Evolutionary conservation across 2,329 filamentous ascomycete genomes (phyloP), one percentile per base, ranked within the genome.

Genomic region (Aspergillus flavus): DNA sequence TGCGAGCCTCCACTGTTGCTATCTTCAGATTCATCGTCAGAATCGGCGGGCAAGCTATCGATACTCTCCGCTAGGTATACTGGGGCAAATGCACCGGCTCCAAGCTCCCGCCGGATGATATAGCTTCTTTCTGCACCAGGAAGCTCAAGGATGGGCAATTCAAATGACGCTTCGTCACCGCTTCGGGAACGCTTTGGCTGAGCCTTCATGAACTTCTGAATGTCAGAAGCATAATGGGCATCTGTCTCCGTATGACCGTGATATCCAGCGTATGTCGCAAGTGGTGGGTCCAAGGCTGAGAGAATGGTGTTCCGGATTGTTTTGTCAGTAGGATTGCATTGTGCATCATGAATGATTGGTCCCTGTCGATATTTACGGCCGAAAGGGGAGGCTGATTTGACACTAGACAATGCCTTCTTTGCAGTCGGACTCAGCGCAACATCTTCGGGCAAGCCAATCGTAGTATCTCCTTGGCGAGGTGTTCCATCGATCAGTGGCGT

Each of bases 251-350:
- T 84, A 72, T 93, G 89, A 64, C 95, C 90, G 74, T 89, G 88
- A 75, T 94, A 98, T 10, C 93, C 94, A 9, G 88, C 78, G 73
- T 95, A 97, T 0, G 89, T 87, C 34, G 80, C 84, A 4, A 98
- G 80, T 0, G 91, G 86, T 4, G 94, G 92, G 52, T 91, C 86
- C 61, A 92, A 84, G 26, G 90, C 88, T 12, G 86, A 83, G 5
- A 98, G 80, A 54, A 99, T 96, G 62, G 88, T 87, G 19, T 88
- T 82, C 9, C 92, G 89, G 41, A 97, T 83, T 2, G 80, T 79
- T n/a, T 89, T 88, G 69, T 96, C 92, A 45, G 95, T 90, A 0
- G 95, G 95, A 72, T 98, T 98, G 79, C 94, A 97, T 74, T 94
- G 92, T 0, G 79, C 69, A 50, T 98, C 94, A 64, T 89, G 87